These are phyloP conservation scores for Magnaporthales sp. DNA, from an alignment of 2,329 filamentous ascomycete genomes.

Conservation along the genomic window DNA sequence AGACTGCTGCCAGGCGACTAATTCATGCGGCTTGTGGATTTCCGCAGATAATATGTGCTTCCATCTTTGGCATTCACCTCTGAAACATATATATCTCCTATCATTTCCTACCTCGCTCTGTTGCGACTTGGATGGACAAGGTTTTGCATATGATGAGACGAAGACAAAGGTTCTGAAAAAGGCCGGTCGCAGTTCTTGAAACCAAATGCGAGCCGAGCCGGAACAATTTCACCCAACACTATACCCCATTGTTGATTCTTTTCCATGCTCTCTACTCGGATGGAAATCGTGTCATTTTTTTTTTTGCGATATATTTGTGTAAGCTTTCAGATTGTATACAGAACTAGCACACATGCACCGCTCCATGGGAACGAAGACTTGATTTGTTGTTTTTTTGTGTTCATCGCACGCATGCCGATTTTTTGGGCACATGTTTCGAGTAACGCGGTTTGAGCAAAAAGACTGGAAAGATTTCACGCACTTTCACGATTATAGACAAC, in stretches of 20 bases:
- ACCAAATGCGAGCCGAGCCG: neutral
- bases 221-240: neutral
- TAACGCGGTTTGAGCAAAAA: neutral
- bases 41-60: neutral
- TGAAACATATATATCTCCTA: neutral
- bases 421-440: neutral
- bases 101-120: neutral
- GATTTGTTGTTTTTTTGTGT: neutral
- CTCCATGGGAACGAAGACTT: neutral
- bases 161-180: neutral
- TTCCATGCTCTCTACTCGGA: neutral
- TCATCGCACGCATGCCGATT: neutral
- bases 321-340: slow-evolving; percentile 1
- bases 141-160: neutral
- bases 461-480: neutral
- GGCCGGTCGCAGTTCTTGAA: neutral
- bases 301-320: neutral
- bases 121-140: neutral
- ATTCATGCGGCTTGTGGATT: neutral
- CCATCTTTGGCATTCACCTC: neutral
- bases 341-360: neutral
- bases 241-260: neutral
- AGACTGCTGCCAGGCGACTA: neutral
- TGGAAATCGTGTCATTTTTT: neutral
- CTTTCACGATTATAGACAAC: neutral